These are phyloP conservation scores for Penicillium sp. DNA, from an alignment of 2,329 filamentous ascomycete genomes.

Conservation along the genomic window DNA sequence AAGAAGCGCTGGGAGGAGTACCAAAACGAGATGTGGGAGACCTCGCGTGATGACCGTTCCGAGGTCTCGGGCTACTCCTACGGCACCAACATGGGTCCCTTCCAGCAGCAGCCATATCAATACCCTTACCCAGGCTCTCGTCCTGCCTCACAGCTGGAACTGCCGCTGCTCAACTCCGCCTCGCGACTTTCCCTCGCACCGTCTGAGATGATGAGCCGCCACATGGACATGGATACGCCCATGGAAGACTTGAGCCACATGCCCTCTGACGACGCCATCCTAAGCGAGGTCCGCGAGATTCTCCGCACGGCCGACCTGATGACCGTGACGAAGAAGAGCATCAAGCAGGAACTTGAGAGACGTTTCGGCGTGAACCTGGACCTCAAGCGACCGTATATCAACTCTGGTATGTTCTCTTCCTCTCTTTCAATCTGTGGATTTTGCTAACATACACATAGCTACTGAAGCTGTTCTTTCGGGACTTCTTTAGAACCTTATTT, in stretches of 20 bases:
- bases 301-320: slow-evolving; percentile 88
- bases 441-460: slow-evolving; percentile 44
- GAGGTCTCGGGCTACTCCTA: slow-evolving; percentile 94
- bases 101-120: slow-evolving; percentile 65
- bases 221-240: slow-evolving; percentile 67
- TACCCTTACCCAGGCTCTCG: slow-evolving; percentile 52
- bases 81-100: slow-evolving; percentile 70
- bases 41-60: slow-evolving; percentile 73
- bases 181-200: slow-evolving; percentile 77
- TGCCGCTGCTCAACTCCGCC: slow-evolving; percentile 46
- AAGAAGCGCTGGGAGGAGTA: slow-evolving; percentile 99
- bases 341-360: slow-evolving; percentile 87
- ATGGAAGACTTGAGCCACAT: slow-evolving; percentile 69
- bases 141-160: slow-evolving; percentile 56
- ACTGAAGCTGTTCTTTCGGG: slow-evolving; percentile 75
- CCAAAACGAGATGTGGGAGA: slow-evolving; percentile 95
- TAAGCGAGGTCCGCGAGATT: slow-evolving; percentile 93
- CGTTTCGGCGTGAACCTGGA: slow-evolving; percentile 84
- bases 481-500: slow-evolving; percentile 52
- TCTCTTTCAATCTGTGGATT: slow-evolving; percentile 1
- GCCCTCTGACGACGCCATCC: slow-evolving; percentile 80
- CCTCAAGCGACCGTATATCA: slow-evolving; percentile 85
- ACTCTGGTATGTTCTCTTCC: slow-evolving; percentile 63
- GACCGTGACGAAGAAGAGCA: slow-evolving; percentile 97
- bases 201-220: slow-evolving; percentile 63